Evolutionary conservation across 1,139 yeast genomes (phyloP), one percentile per base, ranked within the genome.

Genomic region (Pichia sp.): DNA sequence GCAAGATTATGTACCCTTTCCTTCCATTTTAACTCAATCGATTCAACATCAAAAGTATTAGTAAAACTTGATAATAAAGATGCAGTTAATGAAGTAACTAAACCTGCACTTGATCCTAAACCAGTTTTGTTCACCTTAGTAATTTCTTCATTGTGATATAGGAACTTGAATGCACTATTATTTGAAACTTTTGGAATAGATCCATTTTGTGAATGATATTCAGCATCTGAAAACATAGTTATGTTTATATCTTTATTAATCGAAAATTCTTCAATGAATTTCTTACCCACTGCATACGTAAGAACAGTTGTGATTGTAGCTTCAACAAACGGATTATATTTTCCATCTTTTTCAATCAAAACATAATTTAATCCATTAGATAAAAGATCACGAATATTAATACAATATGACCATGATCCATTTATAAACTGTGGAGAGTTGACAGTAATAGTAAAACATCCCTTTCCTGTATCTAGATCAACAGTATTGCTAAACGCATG

Each of bases 21-120:
- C 46, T 29, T 57, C 62, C 34, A 68, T 46, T 21, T 56, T 53
- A 3, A 37, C 15, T 14, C 24, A 43, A 33, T 19, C 11, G 47
- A 38, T 0, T 43, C 35, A 5, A 68, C 47, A 43, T 70, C 65
- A 11, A 69, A 54, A 2, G 56, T 56, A 1, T 61, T 55, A 6
- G 56, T 53, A 51, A 74, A 73, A 41, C 63, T 63, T 5, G 83
- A 69, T 18, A 80, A 59, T 34, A 91, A 57, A 0, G 91, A 84
- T 0, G 95, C 73, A 0, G 86, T 76, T 1, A 88, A 71, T 2
- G 85, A 91, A 1, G 95, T 76, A 1, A 88, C 95, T 46, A 91
- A 68, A 0, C 96, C 95, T 0, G 98, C 98, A 20, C 96, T 88
- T 13, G 96, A 88, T 0, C 98, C 98, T 41, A 91, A 69, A 0